These are phyloP conservation scores for Chaetomidium leptoderma DNA, from an alignment of 495 filamentous ascomycete genomes.

Conservation along the genomic window DNA sequence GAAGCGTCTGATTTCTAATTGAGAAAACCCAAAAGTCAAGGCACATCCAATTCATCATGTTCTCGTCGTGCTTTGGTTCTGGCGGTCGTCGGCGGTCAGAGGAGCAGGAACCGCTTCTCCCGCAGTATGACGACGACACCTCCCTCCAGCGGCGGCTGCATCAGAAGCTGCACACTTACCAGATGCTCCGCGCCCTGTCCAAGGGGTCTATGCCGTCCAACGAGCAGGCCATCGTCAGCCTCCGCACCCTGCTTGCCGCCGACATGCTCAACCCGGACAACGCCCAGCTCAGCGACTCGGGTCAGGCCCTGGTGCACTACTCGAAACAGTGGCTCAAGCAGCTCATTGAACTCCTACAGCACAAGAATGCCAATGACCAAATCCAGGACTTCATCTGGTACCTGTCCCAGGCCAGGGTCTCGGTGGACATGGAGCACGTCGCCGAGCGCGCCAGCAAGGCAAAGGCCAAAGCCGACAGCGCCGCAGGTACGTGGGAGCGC, in stretches of 20 bases:
- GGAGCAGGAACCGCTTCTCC: conserved; percentile 64
- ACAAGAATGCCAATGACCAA: conserved; percentile 82
- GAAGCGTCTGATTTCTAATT: too few species aligned
- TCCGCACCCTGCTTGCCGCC: conserved; percentile 72
- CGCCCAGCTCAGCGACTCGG: conserved; percentile 69
- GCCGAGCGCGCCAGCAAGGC: conserved; percentile 56
- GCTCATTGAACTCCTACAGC: conserved; percentile 68
- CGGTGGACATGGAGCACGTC: conserved; percentile 64
- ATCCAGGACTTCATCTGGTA: conserved; percentile 92
- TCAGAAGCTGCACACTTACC: conserved; percentile 85
- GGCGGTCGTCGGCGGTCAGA: conserved; percentile 21
- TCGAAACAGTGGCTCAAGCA: conserved; percentile 65
- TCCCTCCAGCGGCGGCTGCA: conserved; percentile 69
- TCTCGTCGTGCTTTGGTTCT: conserved; percentile 31
- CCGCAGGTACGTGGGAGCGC: conserved; percentile 55
- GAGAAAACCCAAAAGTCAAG: too few species aligned
- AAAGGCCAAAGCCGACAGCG: conserved; percentile 71
- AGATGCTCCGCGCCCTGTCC: conserved; percentile 78
- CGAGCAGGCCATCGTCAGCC: conserved; percentile 75
- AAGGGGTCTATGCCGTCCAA: conserved; percentile 91
- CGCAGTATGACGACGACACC: conserved; percentile 81
- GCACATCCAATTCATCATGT: too few species aligned
- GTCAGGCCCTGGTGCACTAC: conserved; percentile 67
- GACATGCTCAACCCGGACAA: conserved; percentile 75
- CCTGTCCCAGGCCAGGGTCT: conserved; percentile 63